Evolutionary conservation across 2,329 filamentous ascomycete genomes (phyloP), one percentile per base, ranked within the genome.

Genomic region (Pestalotiopsis sp.): DNA sequence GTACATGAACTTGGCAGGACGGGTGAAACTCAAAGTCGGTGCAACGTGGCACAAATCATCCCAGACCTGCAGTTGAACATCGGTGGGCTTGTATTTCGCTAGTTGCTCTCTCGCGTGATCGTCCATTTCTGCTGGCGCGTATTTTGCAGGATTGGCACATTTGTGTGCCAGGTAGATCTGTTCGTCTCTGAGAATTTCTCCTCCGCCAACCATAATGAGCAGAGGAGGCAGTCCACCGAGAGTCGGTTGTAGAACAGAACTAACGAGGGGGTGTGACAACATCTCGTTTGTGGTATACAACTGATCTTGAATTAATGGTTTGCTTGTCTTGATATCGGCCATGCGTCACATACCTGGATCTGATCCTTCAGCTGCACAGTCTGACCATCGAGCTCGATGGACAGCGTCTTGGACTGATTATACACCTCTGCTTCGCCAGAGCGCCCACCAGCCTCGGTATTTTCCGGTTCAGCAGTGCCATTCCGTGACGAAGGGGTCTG

Each of bases 1-100:
- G 77, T 94, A 98, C 94, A 98, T 98, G 80, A 92, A 92, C 78
- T 98, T 98, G 59, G 95, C 96, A 0, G 96, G 96, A n/a, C 91
- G 88, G 0, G 95, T 98, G 78, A 97, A 98, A 74, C 93, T 97
- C n/a, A 98, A 85, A 0, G 94, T 98, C 0, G 95, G 93, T 0
- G 92, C 91, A 5, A 97, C 94, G 76, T 98, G 95, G 74, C 96
- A 98, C 2, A 98, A 83, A 73, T 97, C 92, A 68, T 98, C 95
- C 94, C 95, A 98, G 1, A 98, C 91, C 77, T 98, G 96, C 2
- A 99, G 85, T 76, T 98, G 94, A 0, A 98, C 95, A 73, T 97
- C 89, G 0, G 96, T 99, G 0, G 94, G 93, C 67, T 89, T 88
- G 78, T 93, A 97, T 70, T 86, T 89, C 44, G 85, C 82, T 17